Evolutionary conservation across 2,329 filamentous ascomycete species (phyloP).

Genomic region (Neofusicoccum cordaticola): DNA sequence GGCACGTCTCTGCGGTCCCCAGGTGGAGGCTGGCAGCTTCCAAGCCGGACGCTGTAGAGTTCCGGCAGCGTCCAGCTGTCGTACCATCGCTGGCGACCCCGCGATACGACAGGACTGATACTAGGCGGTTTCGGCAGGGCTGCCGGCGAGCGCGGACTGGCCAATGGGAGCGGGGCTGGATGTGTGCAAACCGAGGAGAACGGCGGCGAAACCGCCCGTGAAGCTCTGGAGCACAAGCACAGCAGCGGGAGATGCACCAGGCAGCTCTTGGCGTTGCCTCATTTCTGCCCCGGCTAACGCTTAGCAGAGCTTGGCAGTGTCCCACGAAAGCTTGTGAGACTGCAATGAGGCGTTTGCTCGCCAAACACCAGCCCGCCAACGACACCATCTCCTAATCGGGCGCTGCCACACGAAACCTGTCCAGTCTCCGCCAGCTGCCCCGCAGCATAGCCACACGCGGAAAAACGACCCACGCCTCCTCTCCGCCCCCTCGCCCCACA

Average conservation of each 20-base stretch:
- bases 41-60: neutral
- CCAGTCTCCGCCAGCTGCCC: neutral
- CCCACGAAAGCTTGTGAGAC: constrained; percentile 15
- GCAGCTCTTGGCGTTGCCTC: neutral
- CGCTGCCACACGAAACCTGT: neutral
- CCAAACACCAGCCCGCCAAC: neutral
- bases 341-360: neutral
- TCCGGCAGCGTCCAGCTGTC: neutral
- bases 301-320: constrained; percentile 5
- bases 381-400: neutral
- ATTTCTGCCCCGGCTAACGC: neutral
- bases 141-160: neutral
- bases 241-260: neutral
- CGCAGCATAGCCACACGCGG: neutral
- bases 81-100: neutral
- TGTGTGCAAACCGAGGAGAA: neutral
- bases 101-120: constrained; percentile 1
- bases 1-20: neutral
- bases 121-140: constrained; percentile 2
- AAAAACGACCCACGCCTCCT: neutral
- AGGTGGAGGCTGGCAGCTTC: neutral
- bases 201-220: neutral
- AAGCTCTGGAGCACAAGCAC: neutral
- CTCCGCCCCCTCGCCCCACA: neutral
- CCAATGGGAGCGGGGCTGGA: neutral